A percentile compares a stretch with the other conserved stretches of the same genome.
These are phyloP conservation scores for Eucalyptus viminalis DNA, from an alignment of 345 rosid species.

Conservation along the genomic window DNA sequence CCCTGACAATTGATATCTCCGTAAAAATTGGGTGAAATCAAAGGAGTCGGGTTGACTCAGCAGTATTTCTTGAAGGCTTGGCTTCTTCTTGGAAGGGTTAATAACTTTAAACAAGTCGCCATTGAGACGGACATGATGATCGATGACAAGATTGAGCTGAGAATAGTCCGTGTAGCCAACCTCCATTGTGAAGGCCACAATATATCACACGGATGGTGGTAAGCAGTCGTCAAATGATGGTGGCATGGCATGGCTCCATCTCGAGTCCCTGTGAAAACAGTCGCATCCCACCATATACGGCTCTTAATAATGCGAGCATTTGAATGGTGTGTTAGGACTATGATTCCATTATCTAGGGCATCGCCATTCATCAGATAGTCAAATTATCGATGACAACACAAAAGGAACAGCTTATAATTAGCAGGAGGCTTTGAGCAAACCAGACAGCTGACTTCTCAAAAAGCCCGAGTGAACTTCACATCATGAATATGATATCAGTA, in stretches of 20 bases:
- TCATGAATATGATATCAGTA: background rate
- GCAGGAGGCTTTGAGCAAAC: background rate
- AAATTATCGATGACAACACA: background rate
- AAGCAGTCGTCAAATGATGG: background rate
- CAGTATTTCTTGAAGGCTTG: background rate
- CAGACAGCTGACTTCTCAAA: background rate
- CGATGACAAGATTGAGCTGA: background rate
- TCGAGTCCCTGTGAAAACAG: background rate
- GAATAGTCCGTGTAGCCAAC: background rate
- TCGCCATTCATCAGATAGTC: background rate
- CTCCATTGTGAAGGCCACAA: background rate
- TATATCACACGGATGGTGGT: background rate
- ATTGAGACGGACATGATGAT: background rate
- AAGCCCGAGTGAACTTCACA: background rate
- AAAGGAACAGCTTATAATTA: background rate
- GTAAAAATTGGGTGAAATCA: background rate
- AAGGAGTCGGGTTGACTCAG: background rate
- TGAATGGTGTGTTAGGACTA: background rate
- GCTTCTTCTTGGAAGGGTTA: background rate
- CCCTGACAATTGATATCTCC: background rate
- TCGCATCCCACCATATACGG: background rate
- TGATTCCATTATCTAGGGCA: background rate
- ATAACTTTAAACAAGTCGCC: background rate
- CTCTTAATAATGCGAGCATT: background rate
- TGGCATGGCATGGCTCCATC: background rate